A percentile compares a stretch with the other conserved stretches of the same genome.
phyloP scores from a whole-genome alignment of 306 rosid genomes.

The Ammopiptanthus mongolicus region DNA sequence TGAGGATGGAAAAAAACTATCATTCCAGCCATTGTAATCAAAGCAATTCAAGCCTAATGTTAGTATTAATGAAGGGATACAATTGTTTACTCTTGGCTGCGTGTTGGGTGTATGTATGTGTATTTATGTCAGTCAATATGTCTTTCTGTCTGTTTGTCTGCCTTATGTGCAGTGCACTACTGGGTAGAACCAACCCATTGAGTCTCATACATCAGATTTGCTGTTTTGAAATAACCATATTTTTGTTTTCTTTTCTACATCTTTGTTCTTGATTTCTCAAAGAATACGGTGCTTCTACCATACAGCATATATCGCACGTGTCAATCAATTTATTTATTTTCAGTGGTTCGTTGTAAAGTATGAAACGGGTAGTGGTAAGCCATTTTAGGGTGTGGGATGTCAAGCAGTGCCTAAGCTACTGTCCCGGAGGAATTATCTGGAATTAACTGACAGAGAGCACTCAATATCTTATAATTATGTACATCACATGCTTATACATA shows the following conservation, averaged over 20 bases:
- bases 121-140: background rate
- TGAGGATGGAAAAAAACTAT: constrained; percentile 9
- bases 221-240: background rate
- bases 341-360: background rate
- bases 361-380: background rate
- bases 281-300: background rate
- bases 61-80: background rate
- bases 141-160: background rate
- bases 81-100: background rate
- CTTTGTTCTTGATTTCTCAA: background rate
- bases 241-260: background rate
- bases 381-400: background rate
- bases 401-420: background rate
- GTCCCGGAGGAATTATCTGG: background rate
- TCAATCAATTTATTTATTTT: background rate
- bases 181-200: background rate
- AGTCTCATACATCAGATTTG: background rate
- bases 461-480: background rate
- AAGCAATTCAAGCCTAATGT: background rate
- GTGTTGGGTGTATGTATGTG: background rate
- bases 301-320: background rate
- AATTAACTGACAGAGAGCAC: background rate
- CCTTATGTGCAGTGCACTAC: background rate
- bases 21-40: constrained; percentile 1
- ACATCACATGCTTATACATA: background rate